Evolutionary conservation across 306 rosid species (phyloP).

Genomic region (Phaseolus lunatus): DNA sequence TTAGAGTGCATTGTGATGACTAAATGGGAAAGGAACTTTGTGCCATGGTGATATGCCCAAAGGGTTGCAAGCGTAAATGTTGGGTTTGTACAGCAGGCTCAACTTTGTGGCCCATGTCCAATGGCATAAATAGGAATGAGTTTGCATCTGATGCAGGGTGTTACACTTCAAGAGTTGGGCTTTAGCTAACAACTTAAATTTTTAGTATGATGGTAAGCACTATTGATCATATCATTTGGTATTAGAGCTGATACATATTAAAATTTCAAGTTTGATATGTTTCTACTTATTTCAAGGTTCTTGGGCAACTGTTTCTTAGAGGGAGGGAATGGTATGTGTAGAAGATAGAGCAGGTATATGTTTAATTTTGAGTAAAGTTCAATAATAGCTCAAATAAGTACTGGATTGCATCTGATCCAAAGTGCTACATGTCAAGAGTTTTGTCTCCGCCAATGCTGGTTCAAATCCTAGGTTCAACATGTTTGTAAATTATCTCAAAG

Average conservation of each 20-base stretch:
- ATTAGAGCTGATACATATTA: background rate
- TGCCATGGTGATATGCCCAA: background rate
- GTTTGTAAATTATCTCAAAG: background rate
- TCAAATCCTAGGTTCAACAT: background rate
- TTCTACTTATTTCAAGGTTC: background rate
- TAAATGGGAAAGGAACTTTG: slow-evolving; percentile 12
- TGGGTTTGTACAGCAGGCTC: background rate
- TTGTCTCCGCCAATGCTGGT: background rate
- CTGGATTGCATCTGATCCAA: background rate
- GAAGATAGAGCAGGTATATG: background rate
- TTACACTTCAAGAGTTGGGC: background rate
- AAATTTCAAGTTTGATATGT: background rate
- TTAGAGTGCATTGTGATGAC: slow-evolving; percentile 26
- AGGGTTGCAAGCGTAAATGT: background rate
- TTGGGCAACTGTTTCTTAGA: background rate
- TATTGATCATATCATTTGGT: background rate
- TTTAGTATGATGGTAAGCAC: background rate
- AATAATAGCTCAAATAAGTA: background rate
- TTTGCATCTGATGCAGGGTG: background rate
- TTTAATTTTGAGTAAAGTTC: background rate
- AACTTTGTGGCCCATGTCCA: background rate
- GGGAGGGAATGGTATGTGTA: background rate
- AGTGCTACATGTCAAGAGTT: slow-evolving; percentile 1
- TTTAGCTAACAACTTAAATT: background rate
- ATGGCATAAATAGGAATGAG: background rate